Base-by-base conservation (phyloP, 2,329 filamentous ascomycete species). In the Domatiomyces catenatus region DNA sequence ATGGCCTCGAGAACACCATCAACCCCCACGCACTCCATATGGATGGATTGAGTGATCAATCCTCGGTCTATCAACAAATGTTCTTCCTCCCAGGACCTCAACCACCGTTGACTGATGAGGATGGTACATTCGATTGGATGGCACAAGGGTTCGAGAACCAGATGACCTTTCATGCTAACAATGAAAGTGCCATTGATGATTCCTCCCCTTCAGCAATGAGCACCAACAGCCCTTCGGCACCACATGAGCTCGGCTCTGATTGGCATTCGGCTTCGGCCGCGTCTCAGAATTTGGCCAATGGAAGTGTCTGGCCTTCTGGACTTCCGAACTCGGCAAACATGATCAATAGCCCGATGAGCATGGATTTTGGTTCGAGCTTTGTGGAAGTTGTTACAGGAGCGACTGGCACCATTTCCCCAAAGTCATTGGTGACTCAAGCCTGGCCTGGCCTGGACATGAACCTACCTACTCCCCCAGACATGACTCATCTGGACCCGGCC, bases 131-230 rank as follows among this genome's bases (percentile, higher is more conserved):
- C 64, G 84, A 88, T 60, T 96, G 88, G 88, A 78, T 81, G 68
- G 49, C 56, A 10, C 82, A 82, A 52, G 84, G 84, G 19, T 85
- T 94, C 64, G 86, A 92, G 56, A 79, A 83, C 61, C 79, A 84
- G 45, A 79, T 90, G 73, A 77, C 77, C 6, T 81, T 87, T 64
- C 8, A 45, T 45, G 78, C 76, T 51, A 70, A 73, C 50, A 84
- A 83, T 61, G 88, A 94, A 59, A 83, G 81, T 57, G 87, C 86
- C 24, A 78, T 95, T 49, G 90, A 94, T 61, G 88, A 85, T 52
- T 96, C 92, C 8, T 96, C 92, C 12, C 92, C 92, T 15, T 96
- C 92, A 7, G 88, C 88, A 46, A 90, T 96, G 66, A 96, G 90
- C 70, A 94, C 86, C 44, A 86, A 86, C 52, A 96, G 89, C 67